Percentiles rank a stretch among this genome's conserved stretches.
Conservation (phyloP, 495 filamentous ascomycete genomes). For the Halenospora varia region DNA sequence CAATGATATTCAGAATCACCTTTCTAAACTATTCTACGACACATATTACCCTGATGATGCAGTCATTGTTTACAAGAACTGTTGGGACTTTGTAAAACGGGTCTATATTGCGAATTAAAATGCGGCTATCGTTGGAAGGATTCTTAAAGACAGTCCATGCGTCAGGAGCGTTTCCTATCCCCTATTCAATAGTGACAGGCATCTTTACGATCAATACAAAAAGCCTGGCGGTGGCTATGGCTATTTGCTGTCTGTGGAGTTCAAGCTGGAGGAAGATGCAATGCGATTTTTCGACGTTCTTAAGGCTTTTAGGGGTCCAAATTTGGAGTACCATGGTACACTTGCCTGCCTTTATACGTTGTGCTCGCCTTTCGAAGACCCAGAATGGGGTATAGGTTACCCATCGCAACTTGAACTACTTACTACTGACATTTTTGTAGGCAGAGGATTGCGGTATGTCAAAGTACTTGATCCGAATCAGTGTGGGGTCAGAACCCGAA, state of each 20-base stretch:
- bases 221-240: conserved; percentile 77
- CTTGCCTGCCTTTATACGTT: conserved; percentile 82
- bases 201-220: conserved; percentile 81
- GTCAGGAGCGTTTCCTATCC: neutral
- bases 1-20: conserved; percentile 51
- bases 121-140: neutral
- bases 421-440: neutral
- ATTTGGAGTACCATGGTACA: conserved; percentile 91
- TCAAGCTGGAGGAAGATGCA: conserved; percentile 62
- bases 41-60: conserved; percentile 85
- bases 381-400: conserved; percentile 61
- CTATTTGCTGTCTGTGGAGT: conserved; percentile 76
- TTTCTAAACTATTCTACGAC: conserved; percentile 69
- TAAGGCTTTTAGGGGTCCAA: conserved; percentile 84
- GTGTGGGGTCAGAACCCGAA: conserved; percentile 69
- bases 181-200: conserved; percentile 58
- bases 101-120: neutral
- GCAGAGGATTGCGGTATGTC: conserved; percentile 63
- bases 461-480: conserved; percentile 71
- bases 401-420: neutral
- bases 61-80: conserved; percentile 78
- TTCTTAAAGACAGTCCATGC: neutral
- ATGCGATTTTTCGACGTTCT: conserved; percentile 77
- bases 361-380: conserved; percentile 81
- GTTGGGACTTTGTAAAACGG: neutral